A percentile compares a stretch with the other conserved stretches of the same genome.
phyloP scores from a whole-genome alignment of 23 red algal genomes.

The Gracilariopsis chorda region DNA sequence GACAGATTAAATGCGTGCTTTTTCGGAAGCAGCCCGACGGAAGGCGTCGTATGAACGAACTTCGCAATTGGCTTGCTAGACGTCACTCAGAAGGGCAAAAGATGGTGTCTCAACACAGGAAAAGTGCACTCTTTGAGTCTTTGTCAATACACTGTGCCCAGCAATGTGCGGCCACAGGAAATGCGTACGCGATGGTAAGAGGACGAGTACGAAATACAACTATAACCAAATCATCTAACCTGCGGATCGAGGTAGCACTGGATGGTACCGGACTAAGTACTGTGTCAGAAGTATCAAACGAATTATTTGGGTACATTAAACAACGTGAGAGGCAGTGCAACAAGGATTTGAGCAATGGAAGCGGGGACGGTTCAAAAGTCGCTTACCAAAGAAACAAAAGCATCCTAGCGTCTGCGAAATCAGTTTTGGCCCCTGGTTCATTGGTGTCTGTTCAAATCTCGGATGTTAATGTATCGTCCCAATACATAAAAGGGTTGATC shows the following conservation, averaged over 20 bases:
- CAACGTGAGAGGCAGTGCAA: too few species aligned
- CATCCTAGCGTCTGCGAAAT: not conserved
- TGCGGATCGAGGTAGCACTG: constrained; percentile 25
- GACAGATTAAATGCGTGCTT: constrained; percentile 67
- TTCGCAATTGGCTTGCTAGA: constrained; percentile 49
- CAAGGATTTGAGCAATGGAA: too few species aligned
- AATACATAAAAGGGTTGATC: not conserved
- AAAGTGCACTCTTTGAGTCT: constrained; percentile 55
- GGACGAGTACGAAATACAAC: constrained; percentile 19
- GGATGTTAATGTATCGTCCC: not conserved
- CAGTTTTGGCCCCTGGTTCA: not conserved
- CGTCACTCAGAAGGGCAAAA: constrained; percentile 34
- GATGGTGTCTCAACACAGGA: constrained; percentile 18
- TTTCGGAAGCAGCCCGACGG: constrained; percentile 32
- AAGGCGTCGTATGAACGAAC: constrained; percentile 37
- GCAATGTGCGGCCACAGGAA: constrained; percentile 28
- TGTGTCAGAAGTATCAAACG: not conserved
- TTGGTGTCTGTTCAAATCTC: not conserved
- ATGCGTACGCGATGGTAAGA: not conserved
- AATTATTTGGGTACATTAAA: constrained; percentile 6
- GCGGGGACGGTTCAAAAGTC: too few species aligned
- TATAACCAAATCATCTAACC: constrained; percentile 1
- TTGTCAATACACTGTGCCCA: constrained; percentile 47
- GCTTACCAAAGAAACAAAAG: not conserved
- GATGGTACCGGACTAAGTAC: constrained; percentile 44